phyloP scores from a whole-genome alignment of 257 asterid genomes.

The Penstemon barbatus region DNA sequence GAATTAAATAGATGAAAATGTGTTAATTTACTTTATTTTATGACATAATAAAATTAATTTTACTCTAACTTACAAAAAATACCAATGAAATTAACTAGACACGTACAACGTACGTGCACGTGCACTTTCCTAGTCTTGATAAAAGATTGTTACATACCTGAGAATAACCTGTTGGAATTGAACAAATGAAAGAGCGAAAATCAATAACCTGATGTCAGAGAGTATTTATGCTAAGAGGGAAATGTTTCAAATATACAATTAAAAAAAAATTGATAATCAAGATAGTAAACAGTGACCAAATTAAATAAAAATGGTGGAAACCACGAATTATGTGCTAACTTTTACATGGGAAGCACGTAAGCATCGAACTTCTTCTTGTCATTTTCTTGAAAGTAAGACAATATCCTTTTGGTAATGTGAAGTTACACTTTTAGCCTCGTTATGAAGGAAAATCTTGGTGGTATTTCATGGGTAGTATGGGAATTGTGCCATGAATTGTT shows the following conservation, averaged over 20 bases:
- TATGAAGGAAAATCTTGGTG: neutral
- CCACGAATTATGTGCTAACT: slow-evolving; percentile 35
- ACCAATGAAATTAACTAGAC: too few species aligned
- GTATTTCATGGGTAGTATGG: neutral
- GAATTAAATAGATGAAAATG: too few species aligned
- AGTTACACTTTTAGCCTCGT: slow-evolving; percentile 36
- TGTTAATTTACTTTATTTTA: too few species aligned
- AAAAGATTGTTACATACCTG: too few species aligned
- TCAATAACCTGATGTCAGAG: neutral
- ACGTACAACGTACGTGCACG: too few species aligned
- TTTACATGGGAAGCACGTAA: slow-evolving; percentile 69
- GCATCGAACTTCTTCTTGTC: slow-evolving; percentile 43
- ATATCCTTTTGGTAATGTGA: slow-evolving; percentile 16
- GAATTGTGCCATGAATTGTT: slow-evolving; percentile 15
- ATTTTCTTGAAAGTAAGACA: slow-evolving; percentile 27
- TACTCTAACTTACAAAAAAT: too few species aligned
- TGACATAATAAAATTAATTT: too few species aligned
- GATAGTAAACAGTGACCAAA: slow-evolving; percentile 21
- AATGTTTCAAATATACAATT: neutral
- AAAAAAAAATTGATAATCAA: slow-evolving; percentile 13
- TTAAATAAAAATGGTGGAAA: slow-evolving; percentile 28
- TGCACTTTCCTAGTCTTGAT: too few species aligned
- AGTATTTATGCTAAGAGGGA: neutral
- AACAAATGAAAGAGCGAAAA: slow-evolving; percentile 2
- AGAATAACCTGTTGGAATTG: neutral